Percentiles rank a stretch among this genome's conserved stretches.
Evolutionary conservation across 2,329 filamentous ascomycete genomes (phyloP).

Genomic region (Xylariaceae sp.): DNA sequence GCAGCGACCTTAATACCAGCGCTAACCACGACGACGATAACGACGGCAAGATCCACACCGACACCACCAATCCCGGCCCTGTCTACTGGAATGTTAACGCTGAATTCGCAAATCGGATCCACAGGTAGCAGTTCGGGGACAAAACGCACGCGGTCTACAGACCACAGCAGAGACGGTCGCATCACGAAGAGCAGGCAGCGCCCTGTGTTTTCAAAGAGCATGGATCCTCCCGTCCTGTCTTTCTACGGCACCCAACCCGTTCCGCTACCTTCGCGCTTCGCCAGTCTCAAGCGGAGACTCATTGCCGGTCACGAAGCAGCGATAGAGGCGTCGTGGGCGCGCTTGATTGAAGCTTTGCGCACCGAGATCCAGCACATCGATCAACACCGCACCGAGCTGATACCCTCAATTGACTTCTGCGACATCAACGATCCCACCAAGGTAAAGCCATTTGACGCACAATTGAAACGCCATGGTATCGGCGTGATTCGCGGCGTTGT

Average conservation of each 20-base stretch:
- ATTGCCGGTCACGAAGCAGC: conserved; percentile 52
- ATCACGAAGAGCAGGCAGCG: conserved; percentile 30
- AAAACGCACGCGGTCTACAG: conserved; percentile 29
- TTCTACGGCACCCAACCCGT: conserved; percentile 56
- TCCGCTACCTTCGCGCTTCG: conserved; percentile 56
- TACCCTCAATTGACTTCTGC: conserved; percentile 52
- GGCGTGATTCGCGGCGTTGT: conserved; percentile 64
- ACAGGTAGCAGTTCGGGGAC: conserved; percentile 25
- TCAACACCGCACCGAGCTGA: conserved; percentile 46
- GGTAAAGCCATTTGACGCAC: conserved; percentile 51
- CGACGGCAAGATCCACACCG: conserved; percentile 8
- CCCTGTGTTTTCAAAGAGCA: conserved; percentile 33
- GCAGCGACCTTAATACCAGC: conserved; percentile 7
- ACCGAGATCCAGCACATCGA: conserved; percentile 51
- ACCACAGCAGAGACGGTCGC: conserved; percentile 30
- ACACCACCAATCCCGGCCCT: conserved; percentile 5
- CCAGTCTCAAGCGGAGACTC: conserved; percentile 51
- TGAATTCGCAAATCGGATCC: conserved; percentile 4
- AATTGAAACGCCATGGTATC: conserved; percentile 59
- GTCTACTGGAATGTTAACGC: conserved; percentile 1
- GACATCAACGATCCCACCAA: conserved; percentile 46
- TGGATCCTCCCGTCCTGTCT: conserved; percentile 50
- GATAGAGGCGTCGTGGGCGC: conserved; percentile 52
- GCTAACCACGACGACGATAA: conserved; percentile 9
- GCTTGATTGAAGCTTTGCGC: conserved; percentile 48